phyloP scores from a whole-genome alignment of 805 yeast genomes.

The Pichia sporocuriosa region DNA sequence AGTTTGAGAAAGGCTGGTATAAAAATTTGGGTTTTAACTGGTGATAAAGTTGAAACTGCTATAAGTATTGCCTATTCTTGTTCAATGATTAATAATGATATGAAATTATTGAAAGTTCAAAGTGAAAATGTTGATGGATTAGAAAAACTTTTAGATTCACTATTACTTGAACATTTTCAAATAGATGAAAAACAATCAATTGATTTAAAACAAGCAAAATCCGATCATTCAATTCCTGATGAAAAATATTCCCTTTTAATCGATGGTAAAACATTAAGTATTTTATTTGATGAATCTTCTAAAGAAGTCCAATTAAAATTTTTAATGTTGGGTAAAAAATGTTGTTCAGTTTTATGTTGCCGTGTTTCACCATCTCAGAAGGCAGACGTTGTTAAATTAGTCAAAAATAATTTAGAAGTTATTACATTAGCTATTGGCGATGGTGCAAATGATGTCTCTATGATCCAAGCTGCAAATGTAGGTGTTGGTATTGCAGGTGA shows the following conservation, averaged over 20 bases:
- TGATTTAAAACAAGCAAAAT: constrained; percentile 43
- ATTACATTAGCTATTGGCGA: constrained; percentile 81
- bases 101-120: constrained; percentile 61
- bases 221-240: constrained; percentile 60
- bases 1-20: constrained; percentile 65
- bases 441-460: constrained; percentile 83
- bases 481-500: constrained; percentile 87
- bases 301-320: constrained; percentile 43
- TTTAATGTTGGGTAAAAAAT: constrained; percentile 64
- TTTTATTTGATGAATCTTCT: constrained; percentile 14
- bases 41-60: constrained; percentile 79
- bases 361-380: constrained; percentile 81
- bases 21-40: constrained; percentile 78
- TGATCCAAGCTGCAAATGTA: constrained; percentile 81
- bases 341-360: constrained; percentile 75
- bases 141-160: constrained; percentile 8
- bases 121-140: constrained; percentile 19
- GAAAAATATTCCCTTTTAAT: constrained; percentile 54
- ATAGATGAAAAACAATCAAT: constrained; percentile 18
- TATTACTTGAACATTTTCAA: constrained; percentile 19
- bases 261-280: constrained; percentile 60
- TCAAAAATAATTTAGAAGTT: constrained; percentile 56
- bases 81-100: constrained; percentile 56
- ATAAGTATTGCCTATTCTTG: constrained; percentile 79
- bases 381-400: constrained; percentile 65